Base-by-base conservation (phyloP, 2,329 filamentous ascomycete genomes). In the Paracorniculantispora psalliotae region DNA sequence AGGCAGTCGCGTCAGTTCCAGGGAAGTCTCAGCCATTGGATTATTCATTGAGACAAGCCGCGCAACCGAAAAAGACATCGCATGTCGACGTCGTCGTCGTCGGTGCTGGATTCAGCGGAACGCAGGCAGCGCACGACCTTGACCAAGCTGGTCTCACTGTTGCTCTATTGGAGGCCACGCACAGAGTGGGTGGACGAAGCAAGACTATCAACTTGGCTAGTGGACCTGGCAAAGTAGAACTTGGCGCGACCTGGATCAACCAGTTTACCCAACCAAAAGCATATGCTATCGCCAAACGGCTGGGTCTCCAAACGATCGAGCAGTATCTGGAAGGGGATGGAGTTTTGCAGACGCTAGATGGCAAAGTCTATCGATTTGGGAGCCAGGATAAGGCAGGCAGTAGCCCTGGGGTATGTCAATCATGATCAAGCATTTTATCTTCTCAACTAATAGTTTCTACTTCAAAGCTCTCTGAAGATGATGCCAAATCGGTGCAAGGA, bases 161-260 rank as follows among this genome's bases (percentile, higher is more conserved):
- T n/a, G 41, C 19, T 6, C 17, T 44, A 21, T 15, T 44, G 41
- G 41, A 44, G 17, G 41, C 41, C 7, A 44, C 41, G 6, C 41
- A 44, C 41, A n/a, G 41, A 44, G 41, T 44, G 19, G 41, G 41
- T 21, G 41, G 41, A 8, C 6, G 41, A 44, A 44, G 41, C 41
- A 44, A 44, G 41, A 44, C 41, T n/a, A n/a, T n/a, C 17, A 8
- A 44, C 6, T 15, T 44, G 7, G 41, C 41, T 30, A 61, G 50
- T n/a, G 51, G 59, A 5, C 52, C 57, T 3, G 57, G 59, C 15
- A 26, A 56, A 3, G 41, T 61, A n/a, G 62, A 62, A 19, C 13
- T 63, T 12, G 62, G 63, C 4, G 60, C 60, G 3, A 63, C 60
- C 4, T 63, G 62, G 61, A 64, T 64, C 51, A 64, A 64, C 43